Base-by-base conservation (phyloP, 116 monocot genomes). In the Dioscorea cayenensis region DNA sequence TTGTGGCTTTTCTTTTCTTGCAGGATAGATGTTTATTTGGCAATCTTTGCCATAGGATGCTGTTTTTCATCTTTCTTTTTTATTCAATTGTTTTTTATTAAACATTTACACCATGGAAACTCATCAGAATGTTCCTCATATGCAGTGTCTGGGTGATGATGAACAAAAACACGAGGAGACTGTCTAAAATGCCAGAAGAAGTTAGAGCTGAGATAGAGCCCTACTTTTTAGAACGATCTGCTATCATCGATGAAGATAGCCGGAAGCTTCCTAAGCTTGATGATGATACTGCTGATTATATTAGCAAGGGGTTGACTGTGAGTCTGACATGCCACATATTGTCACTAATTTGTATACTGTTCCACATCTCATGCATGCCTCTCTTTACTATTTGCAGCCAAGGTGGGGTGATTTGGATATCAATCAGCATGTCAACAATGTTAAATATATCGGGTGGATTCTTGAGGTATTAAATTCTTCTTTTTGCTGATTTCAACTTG, bases 401-500 rank as follows among this genome's bases (percentile, higher is more conserved):
- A 82, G 78, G 50, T 92, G 95, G 95, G 66, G 89, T 69, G 95
- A 95, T 79, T 50, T 95, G 72, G 95, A 95, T 82, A 81, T 92
- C 20, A 95, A 95, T 67, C 92, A 91, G 80, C 95, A 95, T 69
- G 95, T 95, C 71, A 95, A 95, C 83, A 95, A 95, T 81, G 95
- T 95, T 66, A 95, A 95, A 70, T 95, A 95, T 66, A 87, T 95
- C 63, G 92, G 92, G n/a, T 95, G 95, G 95, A 87, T 95, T 87
- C 87, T 95, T 67, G 95, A 95, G 95, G 95, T 95, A 85, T 20
- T 70, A 16, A 55, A 55, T 55, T 55, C 19, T n/a, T 1, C 4
- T 18, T 55, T 55, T 0, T 16, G 55, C 16, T 55, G 17, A 18
- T 55, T 55, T 16, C 18, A 55, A 16, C 19, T 55, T 18, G 17